Percentiles rank a stretch among this genome's conserved stretches.
Evolutionary conservation across 1,139 yeast species (phyloP).

Genomic region (Wickerhamomyces sp.): DNA sequence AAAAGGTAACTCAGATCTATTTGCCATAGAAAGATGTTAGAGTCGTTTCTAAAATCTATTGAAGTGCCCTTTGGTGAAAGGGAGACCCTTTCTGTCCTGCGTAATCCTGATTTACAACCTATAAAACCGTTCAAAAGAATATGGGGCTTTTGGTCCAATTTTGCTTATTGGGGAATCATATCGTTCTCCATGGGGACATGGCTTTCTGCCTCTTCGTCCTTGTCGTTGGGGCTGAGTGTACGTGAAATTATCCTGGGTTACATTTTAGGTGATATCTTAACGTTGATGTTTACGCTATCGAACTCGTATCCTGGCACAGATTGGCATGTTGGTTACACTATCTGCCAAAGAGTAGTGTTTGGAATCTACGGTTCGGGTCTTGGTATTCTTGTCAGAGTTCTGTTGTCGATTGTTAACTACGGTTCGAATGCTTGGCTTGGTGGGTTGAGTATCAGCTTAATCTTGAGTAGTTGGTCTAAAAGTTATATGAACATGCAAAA

Average conservation of each 20-base stretch:
- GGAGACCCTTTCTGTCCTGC: constrained; percentile 28
- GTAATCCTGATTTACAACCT: constrained; percentile 35
- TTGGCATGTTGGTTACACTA: constrained; percentile 43
- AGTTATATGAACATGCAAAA: constrained; percentile 31
- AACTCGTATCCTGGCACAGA: constrained; percentile 41
- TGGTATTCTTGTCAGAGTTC: constrained; percentile 37
- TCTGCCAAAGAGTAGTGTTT: constrained; percentile 41
- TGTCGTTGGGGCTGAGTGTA: constrained; percentile 36
- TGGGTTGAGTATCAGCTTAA: constrained; percentile 33
- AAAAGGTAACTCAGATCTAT: no score
- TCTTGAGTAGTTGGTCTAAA: constrained; percentile 33
- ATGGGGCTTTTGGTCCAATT: constrained; percentile 39
- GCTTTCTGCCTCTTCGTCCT: constrained; percentile 37
- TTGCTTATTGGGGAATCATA: constrained; percentile 38
- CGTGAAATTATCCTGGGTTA: constrained; percentile 37
- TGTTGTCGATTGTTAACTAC: constrained; percentile 38
- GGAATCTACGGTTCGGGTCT: constrained; percentile 41
- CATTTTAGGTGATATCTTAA: constrained; percentile 39
- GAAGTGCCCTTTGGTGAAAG: constrained; percentile 31
- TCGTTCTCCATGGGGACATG: constrained; percentile 38
- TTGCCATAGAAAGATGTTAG: not conserved
- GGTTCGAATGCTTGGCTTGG: constrained; percentile 41
- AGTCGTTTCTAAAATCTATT: constrained; percentile 13
- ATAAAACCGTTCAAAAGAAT: constrained; percentile 30
- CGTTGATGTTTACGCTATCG: constrained; percentile 34